Conservation (phyloP, 305 asterid genomes). For the Lippia alba region DNA sequence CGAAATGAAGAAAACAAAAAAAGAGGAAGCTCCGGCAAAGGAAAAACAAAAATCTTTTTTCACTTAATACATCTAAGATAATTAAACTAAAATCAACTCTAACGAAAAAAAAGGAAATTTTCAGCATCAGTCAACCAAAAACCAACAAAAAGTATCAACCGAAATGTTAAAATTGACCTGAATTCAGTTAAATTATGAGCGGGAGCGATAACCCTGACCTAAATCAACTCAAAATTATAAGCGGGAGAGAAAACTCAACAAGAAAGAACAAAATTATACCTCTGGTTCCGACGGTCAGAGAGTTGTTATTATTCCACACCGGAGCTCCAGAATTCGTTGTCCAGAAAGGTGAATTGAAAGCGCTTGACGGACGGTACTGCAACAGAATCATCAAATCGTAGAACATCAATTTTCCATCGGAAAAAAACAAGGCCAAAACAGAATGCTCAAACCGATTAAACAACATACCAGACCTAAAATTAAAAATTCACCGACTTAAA, state of each 20-base stretch:
- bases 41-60: neutral
- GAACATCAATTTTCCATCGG: constrained; percentile 22
- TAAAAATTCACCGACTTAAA: neutral
- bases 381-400: constrained; percentile 25
- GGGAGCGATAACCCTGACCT: neutral
- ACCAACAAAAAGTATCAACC: neutral
- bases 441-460: constrained; percentile 13
- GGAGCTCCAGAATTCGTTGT: constrained; percentile 77
- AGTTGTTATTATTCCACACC: constrained; percentile 65
- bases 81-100: constrained; percentile 16
- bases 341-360: constrained; percentile 69
- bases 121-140: neutral
- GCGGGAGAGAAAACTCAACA: neutral
- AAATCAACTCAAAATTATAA: neutral
- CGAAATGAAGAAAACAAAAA: too few relatives aligned
- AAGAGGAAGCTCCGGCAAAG: too few relatives aligned
- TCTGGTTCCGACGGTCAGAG: constrained; percentile 63
- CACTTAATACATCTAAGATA: constrained; percentile 1
- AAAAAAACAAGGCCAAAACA: neutral
- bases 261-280: constrained; percentile 32
- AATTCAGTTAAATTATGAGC: neutral
- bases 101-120: neutral
- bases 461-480: constrained; percentile 25
- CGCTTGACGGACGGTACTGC: constrained; percentile 77
- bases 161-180: neutral